Evolutionary conservation across 169 alveolate species (phyloP).

Genomic region (Neospora caninum): DNA sequence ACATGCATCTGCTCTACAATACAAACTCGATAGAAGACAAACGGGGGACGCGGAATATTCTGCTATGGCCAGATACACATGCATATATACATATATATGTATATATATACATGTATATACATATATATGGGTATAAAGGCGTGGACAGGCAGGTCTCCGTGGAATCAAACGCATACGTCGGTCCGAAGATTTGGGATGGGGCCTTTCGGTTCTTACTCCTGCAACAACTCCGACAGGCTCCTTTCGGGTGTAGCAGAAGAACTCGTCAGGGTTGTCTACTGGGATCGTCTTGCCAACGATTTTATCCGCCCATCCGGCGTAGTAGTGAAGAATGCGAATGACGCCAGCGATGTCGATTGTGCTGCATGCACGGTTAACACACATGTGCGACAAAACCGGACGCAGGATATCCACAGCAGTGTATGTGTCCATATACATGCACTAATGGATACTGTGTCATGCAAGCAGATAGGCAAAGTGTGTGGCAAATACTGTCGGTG

Average conservation of each 20-base stretch:
- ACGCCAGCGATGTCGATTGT: conserved; percentile 74
- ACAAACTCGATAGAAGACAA: background rate
- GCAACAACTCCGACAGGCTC: conserved; percentile 91
- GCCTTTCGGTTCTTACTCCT: conserved; percentile 39
- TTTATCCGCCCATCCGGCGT: conserved; percentile 85
- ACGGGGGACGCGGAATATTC: background rate
- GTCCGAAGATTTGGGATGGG: too few relatives aligned
- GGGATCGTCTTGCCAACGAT: conserved; percentile 79
- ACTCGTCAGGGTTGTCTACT: conserved; percentile 64
- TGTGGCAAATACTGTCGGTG: background rate
- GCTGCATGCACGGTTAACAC: background rate
- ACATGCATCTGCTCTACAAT: background rate
- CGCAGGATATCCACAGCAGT: background rate
- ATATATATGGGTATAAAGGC: background rate
- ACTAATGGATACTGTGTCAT: background rate
- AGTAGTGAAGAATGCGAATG: conserved; percentile 74
- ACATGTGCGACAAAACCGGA: background rate
- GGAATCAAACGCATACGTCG: too few relatives aligned
- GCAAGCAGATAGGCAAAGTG: background rate
- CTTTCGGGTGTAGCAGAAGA: conserved; percentile 75
- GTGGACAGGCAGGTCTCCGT: too few relatives aligned
- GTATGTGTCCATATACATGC: background rate
- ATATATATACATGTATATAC: background rate
- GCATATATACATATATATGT: background rate
- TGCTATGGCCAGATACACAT: background rate